Evolutionary conservation across 2,329 filamentous ascomycete genomes (phyloP).

Genomic region (Stylonectria norvegica): DNA sequence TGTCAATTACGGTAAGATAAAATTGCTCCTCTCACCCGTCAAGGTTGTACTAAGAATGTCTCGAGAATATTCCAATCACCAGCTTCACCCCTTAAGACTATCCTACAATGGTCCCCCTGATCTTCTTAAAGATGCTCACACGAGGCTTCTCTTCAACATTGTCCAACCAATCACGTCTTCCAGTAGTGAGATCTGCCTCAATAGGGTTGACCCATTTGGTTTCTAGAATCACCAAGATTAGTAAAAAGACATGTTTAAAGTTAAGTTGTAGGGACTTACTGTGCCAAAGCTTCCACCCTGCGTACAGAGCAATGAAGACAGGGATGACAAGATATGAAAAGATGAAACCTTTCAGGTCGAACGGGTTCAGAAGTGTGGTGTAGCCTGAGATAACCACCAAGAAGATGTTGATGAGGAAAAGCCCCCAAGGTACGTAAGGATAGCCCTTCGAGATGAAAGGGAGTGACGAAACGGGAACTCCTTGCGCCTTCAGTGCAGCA

Average conservation of each 20-base stretch:
- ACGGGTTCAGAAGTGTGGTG: slow-evolving; percentile 7
- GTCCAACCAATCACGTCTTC: slow-evolving; percentile 11
- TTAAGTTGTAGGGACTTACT: slow-evolving; percentile 3
- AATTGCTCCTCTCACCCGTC: too few species aligned
- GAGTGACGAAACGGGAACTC: not conserved
- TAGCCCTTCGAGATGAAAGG: slow-evolving; percentile 6
- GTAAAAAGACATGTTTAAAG: too few species aligned
- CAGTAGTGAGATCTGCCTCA: slow-evolving; percentile 7
- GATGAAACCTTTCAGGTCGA: slow-evolving; percentile 11
- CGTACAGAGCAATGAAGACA: slow-evolving; percentile 7
- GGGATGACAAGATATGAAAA: slow-evolving; percentile 13
- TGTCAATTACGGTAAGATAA: too few species aligned
- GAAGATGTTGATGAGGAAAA: slow-evolving; percentile 9
- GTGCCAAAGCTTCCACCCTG: slow-evolving; percentile 11
- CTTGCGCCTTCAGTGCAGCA: slow-evolving; percentile 2
- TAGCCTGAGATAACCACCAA: slow-evolving; percentile 11
- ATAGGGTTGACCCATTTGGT: slow-evolving; percentile 8
- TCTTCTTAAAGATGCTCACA: too few species aligned
- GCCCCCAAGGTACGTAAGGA: slow-evolving; percentile 9
- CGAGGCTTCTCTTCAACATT: too few species aligned
- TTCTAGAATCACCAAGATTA: slow-evolving; percentile 1
- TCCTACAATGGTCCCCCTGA: too few species aligned
- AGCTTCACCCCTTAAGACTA: too few species aligned
- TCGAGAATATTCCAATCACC: too few species aligned
- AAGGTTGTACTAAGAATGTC: too few species aligned